Conservation (phyloP, 2,329 filamentous ascomycete genomes). For the Macroventuria anomochaeta region DNA sequence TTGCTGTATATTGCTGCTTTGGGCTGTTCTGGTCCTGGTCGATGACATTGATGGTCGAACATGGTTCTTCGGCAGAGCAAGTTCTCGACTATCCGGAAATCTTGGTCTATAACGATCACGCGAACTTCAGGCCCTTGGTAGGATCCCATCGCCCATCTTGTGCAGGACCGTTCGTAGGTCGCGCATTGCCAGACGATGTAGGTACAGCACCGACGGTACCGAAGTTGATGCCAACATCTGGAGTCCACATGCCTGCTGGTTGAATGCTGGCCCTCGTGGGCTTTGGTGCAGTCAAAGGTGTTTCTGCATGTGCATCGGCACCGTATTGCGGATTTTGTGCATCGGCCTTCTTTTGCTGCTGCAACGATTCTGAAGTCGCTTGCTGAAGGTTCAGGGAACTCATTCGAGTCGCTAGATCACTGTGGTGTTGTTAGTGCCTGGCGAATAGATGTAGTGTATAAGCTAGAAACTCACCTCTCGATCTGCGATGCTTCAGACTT, state of each 20-base stretch:
- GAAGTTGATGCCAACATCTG: slow-evolving; percentile 82
- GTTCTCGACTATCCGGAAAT: not conserved
- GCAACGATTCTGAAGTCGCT: slow-evolving; percentile 49
- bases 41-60: not conserved
- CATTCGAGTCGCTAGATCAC: slow-evolving; percentile 67
- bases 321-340: slow-evolving; percentile 67
- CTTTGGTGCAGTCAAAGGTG: slow-evolving; percentile 61
- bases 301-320: slow-evolving; percentile 52
- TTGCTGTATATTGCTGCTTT: not conserved
- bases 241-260: slow-evolving; percentile 71
- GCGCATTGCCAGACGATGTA: slow-evolving; percentile 37
- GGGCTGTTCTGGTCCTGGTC: not conserved
- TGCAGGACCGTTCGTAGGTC: slow-evolving; percentile 43
- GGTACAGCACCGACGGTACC: slow-evolving; percentile 59
- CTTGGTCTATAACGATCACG: slow-evolving; percentile 21
- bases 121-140: slow-evolving; percentile 49
- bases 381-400: slow-evolving; percentile 61
- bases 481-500: slow-evolving; percentile 80
- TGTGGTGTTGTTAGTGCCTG: slow-evolving; percentile 33
- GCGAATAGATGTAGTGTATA: not conserved
- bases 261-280: slow-evolving; percentile 49
- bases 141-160: slow-evolving; percentile 51
- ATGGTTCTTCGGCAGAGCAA: too few relatives aligned
- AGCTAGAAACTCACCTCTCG: slow-evolving; percentile 67
- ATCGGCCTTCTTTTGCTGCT: slow-evolving; percentile 56